phyloP scores from a whole-genome alignment of 441 rosid genomes.

The Arabidopsis hybrid region DNA sequence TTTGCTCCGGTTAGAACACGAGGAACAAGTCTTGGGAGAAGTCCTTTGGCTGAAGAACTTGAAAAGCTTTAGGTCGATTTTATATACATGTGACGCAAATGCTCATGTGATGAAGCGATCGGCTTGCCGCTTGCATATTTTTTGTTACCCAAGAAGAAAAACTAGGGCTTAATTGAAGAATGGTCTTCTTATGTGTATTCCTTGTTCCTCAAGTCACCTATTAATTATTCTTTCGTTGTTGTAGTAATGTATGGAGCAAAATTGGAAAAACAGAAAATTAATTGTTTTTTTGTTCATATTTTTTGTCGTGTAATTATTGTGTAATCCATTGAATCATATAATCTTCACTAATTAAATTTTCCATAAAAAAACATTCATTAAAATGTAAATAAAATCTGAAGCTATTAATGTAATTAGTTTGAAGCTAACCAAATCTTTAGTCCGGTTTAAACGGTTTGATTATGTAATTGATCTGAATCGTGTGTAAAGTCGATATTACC shows the following conservation, averaged over 20 bases:
- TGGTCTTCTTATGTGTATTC: slow-evolving; percentile 7
- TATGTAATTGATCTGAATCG: neutral
- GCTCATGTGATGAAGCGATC: slow-evolving; percentile 25
- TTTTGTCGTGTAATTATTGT: neutral
- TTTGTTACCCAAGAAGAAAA: slow-evolving; percentile 14
- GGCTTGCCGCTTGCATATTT: slow-evolving; percentile 23
- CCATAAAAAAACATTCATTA: neutral
- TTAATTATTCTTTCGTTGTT: neutral
- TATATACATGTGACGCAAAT: slow-evolving; percentile 9
- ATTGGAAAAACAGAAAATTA: neutral
- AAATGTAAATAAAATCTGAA: neutral
- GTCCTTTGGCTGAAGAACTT: slow-evolving; percentile 46
- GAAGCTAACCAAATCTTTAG: neutral
- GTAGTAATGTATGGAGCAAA: neutral
- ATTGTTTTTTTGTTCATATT: neutral
- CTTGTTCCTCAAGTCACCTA: slow-evolving; percentile 26
- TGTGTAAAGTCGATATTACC: neutral
- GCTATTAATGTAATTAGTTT: neutral
- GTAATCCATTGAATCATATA: neutral
- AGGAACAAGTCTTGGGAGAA: slow-evolving; percentile 46
- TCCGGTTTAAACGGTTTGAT: neutral
- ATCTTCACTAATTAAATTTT: neutral
- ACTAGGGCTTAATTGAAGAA: slow-evolving; percentile 17
- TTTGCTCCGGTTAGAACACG: slow-evolving; percentile 39
- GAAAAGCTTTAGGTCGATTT: slow-evolving; percentile 33